phyloP scores from a whole-genome alignment of 257 asterid genomes.

The Nicotiana obtusifolia region DNA sequence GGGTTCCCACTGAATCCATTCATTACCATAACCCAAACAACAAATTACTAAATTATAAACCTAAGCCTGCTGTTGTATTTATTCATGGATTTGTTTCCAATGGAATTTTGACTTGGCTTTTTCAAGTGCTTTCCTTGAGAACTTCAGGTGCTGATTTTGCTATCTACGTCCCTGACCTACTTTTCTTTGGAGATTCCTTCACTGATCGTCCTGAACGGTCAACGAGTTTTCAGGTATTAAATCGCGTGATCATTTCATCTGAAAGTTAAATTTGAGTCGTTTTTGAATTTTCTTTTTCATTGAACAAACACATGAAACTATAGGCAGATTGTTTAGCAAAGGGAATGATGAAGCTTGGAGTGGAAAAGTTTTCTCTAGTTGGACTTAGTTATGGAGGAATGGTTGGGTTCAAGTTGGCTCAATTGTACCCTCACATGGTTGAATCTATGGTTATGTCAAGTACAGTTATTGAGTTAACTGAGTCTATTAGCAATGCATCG shows the following conservation, averaged over 20 bases:
- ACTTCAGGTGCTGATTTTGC: not conserved
- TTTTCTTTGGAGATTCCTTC: conserved; percentile 17
- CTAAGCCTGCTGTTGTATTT: conserved; percentile 9
- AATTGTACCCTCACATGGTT: conserved; percentile 19
- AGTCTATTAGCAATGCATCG: conserved; percentile 2
- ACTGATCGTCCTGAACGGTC: conserved; percentile 3
- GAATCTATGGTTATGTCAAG: conserved; percentile 19
- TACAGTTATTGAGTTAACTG: conserved; percentile 8
- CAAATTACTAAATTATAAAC: not conserved
- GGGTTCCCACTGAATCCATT: conserved; percentile 10
- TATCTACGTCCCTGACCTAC: conserved; percentile 18
- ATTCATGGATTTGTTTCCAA: conserved; percentile 15
- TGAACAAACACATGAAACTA: not conserved
- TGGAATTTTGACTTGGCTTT: conserved; percentile 15
- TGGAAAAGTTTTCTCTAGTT: conserved; percentile 21
- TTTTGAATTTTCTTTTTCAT: too few species aligned
- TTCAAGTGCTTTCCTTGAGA: conserved; percentile 1
- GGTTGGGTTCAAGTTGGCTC: conserved; percentile 22
- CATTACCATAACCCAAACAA: not conserved
- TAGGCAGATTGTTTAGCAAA: conserved; percentile 19
- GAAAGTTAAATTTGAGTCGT: accelerated
- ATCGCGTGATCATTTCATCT: not conserved
- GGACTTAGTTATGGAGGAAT: conserved; percentile 31
- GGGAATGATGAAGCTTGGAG: conserved; percentile 29
- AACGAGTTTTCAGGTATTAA: not conserved